These are phyloP conservation scores for Populus alba DNA, from an alignment of 345 rosid genomes.

Conservation along the genomic window DNA sequence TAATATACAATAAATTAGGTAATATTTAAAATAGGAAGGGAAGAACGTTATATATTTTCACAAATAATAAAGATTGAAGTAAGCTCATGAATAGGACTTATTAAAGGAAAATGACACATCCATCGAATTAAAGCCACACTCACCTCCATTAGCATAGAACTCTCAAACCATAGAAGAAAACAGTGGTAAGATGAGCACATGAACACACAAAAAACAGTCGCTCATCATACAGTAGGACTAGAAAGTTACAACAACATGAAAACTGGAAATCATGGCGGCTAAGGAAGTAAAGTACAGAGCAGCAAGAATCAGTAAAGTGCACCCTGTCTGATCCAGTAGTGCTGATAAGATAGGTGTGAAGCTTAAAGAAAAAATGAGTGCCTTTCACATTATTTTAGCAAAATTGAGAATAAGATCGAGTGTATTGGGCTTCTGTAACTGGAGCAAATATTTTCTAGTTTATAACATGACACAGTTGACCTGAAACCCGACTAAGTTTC, in stretches of 20 bases:
- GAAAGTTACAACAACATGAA: background rate
- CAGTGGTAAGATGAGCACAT: background rate
- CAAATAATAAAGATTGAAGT: background rate
- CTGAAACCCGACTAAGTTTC: no score
- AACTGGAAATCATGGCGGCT: background rate
- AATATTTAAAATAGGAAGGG: background rate
- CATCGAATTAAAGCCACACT: background rate
- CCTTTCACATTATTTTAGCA: no score
- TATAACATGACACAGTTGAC: no score
- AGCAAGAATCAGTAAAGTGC: no score
- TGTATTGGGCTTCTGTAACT: no score
- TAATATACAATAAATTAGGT: constrained; percentile 7
- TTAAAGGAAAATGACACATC: background rate
- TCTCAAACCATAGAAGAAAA: background rate
- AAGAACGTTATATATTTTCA: background rate
- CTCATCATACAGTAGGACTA: background rate
- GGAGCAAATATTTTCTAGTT: no score
- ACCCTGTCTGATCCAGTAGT: no score
- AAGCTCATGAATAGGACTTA: background rate
- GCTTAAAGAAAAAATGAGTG: no score
- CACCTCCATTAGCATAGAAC: background rate
- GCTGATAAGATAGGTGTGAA: no score
- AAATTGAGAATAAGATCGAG: no score
- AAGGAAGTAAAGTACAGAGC: background rate
- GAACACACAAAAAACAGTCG: background rate